These are phyloP conservation scores for Aspergillus homomorphus DNA, from an alignment of 495 filamentous ascomycete species.

Conservation along the genomic window DNA sequence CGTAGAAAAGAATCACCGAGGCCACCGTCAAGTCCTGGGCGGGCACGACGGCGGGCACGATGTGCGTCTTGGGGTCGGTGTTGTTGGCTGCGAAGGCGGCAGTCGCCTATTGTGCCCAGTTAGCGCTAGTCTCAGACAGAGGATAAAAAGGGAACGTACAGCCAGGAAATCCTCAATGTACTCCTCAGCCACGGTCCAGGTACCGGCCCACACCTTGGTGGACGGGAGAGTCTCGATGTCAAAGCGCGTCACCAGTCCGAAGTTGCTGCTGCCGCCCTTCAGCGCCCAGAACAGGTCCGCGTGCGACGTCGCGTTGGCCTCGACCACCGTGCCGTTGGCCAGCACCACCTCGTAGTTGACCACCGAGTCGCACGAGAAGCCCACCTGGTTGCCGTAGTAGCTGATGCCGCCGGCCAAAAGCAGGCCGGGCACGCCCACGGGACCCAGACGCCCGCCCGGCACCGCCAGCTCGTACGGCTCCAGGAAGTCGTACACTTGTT, in stretches of 20 bases:
- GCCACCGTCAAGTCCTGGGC: constrained; percentile 23
- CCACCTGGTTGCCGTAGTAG: constrained; percentile 44
- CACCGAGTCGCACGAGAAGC: constrained; percentile 52
- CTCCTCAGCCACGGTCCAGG: constrained; percentile 27
- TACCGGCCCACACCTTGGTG: constrained; percentile 45
- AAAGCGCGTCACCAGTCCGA: constrained; percentile 52
- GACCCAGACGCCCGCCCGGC: constrained; percentile 53
- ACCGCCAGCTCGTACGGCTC: constrained; percentile 42
- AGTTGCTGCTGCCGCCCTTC: constrained; percentile 53
- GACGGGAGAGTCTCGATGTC: constrained; percentile 49
- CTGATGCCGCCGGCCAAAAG: constrained; percentile 54
- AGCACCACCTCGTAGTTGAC: constrained; percentile 58
- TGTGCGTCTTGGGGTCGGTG: constrained; percentile 32
- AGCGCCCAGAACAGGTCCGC: constrained; percentile 61
- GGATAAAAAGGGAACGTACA: constrained; percentile 11
- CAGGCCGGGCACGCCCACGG: constrained; percentile 49
- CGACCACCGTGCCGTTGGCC: constrained; percentile 53
- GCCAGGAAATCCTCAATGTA: constrained; percentile 32
- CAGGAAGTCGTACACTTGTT: constrained; percentile 50
- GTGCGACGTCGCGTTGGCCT: constrained; percentile 49
- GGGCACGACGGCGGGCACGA: constrained; percentile 33
- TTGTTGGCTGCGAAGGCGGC: constrained; percentile 32
- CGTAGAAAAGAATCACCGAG: constrained; percentile 39
- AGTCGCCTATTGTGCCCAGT: constrained; percentile 21
- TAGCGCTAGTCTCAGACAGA: not conserved